Evolutionary conservation across 768 basidiomycete genomes (phyloP).

Genomic region (Piloderma croceum): DNA sequence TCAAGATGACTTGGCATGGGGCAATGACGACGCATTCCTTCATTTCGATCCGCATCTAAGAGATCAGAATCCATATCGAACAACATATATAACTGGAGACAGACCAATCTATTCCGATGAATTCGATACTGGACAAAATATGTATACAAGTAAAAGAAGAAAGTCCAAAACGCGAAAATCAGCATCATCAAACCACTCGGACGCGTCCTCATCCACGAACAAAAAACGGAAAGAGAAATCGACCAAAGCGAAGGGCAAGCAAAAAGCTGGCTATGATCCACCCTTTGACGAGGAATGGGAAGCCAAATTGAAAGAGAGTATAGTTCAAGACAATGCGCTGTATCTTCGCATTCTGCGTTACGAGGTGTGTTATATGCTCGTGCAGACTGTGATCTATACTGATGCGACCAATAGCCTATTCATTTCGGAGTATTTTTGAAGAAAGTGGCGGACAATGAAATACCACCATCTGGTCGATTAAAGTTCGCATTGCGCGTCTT

Average conservation of each 20-base stretch:
- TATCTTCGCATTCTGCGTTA: conserved; percentile 57
- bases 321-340: conserved; percentile 41
- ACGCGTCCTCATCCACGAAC: conserved; percentile 7
- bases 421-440: conserved; percentile 48
- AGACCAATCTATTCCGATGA: conserved; percentile 2
- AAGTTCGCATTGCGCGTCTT: conserved; percentile 40
- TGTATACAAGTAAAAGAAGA: conserved; percentile 1
- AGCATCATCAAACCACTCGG: conserved; percentile 1
- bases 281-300: conserved; percentile 42
- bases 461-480: conserved; percentile 25
- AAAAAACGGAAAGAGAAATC: conserved; percentile 14
- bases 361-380: conserved; percentile 39
- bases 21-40: conserved; percentile 26
- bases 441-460: conserved; percentile 30
- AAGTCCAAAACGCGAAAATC: not conserved
- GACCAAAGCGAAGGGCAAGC: too few relatives aligned
- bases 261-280: too few relatives aligned
- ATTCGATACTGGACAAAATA: too few relatives aligned
- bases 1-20: too few relatives aligned
- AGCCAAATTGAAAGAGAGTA: conserved; percentile 33
- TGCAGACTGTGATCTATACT: not conserved
- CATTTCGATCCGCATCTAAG: conserved; percentile 28
- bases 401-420: conserved; percentile 41
- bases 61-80: conserved; percentile 2
- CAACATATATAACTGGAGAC: not conserved